Evolutionary conservation across 108 stramenopile species (phyloP), one percentile per base, ranked within the genome.

Genomic region (Cyclostephanos tholiformis): DNA sequence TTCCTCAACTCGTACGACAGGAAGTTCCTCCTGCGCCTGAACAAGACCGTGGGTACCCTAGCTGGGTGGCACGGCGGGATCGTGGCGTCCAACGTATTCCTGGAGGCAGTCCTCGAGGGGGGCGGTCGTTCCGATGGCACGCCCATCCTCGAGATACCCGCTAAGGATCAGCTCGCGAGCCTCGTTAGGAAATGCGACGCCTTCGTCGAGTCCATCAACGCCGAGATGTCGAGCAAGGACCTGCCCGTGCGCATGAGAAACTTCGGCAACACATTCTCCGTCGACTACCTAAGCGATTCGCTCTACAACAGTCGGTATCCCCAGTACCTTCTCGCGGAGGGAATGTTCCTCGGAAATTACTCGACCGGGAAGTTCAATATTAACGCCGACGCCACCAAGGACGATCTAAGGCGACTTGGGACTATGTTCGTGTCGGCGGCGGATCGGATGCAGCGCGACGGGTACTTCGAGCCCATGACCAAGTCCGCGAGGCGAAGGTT

Each of bases 311-410:
- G 82, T 41, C 65, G 85, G 2, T 85, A 73, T 25, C 85, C 85
- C 6, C 85, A 85, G 76, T 85, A 85, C 41, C 32, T 80, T 4
- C 68, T 83, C 17, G 85, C 85, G 4, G 85, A 85, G 55, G 82
- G 82, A 14, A 46, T 85, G 35, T 85, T 75, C 70, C 82, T 85
- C 30, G 85, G 85, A 10, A 85, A 85, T 29, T 85, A 85, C 60
- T 85, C 85, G 1, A 85, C 85, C 58, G 85, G 85, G 30, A 85
- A 85, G 44, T 85, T 83, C 67, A 85, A 85, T 57, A 51, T 85
- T 6, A 80, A 55, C 53, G 77, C 76, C n/a, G 85, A 85, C 43
- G 29, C 56, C 23, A 80, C 82, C 23, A 51, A 26, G 17, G 55
- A 43, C 10, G 85, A 85, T 69, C 71, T 77, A 19, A 59, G 72